A percentile compares a stretch with the other conserved stretches of the same genome.
phyloP scores from a whole-genome alignment of 805 yeast species.

The Crinitomyces ghanaensis region DNA sequence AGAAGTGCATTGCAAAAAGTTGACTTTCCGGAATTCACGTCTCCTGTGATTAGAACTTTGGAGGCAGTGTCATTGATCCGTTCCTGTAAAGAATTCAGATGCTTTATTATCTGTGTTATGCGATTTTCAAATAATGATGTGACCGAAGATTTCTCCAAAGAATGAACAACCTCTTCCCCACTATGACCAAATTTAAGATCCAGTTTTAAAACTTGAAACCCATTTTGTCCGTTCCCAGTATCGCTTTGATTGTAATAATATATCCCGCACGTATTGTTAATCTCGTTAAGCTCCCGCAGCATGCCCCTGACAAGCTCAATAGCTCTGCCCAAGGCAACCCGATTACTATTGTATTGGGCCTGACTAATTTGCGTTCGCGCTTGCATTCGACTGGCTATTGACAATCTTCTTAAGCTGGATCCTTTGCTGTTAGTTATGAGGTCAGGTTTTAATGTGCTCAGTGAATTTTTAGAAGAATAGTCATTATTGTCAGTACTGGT shows the following conservation, averaged over 20 bases:
- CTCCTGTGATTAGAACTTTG: slow-evolving; percentile 93
- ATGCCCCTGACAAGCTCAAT: slow-evolving; percentile 20
- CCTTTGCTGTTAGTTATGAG: background rate
- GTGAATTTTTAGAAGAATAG: too few relatives aligned
- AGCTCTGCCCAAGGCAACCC: slow-evolving; percentile 46
- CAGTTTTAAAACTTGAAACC: slow-evolving; percentile 49
- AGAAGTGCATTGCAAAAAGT: slow-evolving; percentile 88
- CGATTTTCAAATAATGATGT: slow-evolving; percentile 62
- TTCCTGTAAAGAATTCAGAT: slow-evolving; percentile 58
- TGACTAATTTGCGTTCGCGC: slow-evolving; percentile 54
- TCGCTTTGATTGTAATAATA: slow-evolving; percentile 13
- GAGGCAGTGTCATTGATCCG: slow-evolving; percentile 87
- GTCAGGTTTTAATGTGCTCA: background rate
- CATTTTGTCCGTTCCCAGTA: background rate
- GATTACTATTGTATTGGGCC: slow-evolving; percentile 63
- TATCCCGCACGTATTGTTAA: slow-evolving; percentile 21
- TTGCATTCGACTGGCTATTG: slow-evolving; percentile 21
- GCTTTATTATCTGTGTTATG: slow-evolving; percentile 51
- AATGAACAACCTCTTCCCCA: slow-evolving; percentile 34
- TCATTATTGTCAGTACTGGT: too few relatives aligned
- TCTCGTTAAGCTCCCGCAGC: slow-evolving; percentile 21
- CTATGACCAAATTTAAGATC: slow-evolving; percentile 43
- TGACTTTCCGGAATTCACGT: slow-evolving; percentile 91
- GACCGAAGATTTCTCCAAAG: slow-evolving; percentile 55
- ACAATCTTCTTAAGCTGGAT: slow-evolving; percentile 13